These are phyloP conservation scores for Coemansia sp. DNA, from an alignment of 192 early-diverging fungal species.

Conservation along the genomic window DNA sequence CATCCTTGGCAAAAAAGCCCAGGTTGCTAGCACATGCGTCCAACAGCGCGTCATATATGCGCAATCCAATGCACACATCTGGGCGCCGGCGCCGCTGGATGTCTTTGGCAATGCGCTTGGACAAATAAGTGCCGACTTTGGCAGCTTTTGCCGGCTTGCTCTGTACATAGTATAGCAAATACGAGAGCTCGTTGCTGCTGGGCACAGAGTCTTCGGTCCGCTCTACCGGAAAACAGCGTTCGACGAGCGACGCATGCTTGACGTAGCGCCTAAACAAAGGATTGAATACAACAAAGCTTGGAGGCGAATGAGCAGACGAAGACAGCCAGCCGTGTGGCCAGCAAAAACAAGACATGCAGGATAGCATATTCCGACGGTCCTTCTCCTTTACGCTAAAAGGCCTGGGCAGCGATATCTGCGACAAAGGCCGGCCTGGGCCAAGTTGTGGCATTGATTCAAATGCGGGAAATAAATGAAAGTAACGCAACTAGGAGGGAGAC, in stretches of 20 bases:
- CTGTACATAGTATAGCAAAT: conserved; percentile 83
- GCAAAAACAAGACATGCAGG: conserved; percentile 19
- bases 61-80: conserved; percentile 71
- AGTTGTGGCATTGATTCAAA: no score
- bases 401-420: no score
- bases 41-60: conserved; percentile 73
- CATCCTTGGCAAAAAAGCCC: conserved; percentile 77
- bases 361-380: background rate
- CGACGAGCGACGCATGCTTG: conserved; percentile 75
- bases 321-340: conserved; percentile 9
- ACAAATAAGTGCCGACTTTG: conserved; percentile 83
- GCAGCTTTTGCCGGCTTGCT: conserved; percentile 85
- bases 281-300: conserved; percentile 33
- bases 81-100: conserved; percentile 57
- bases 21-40: conserved; percentile 68
- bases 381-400: no score
- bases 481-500: no score
- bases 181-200: conserved; percentile 77
- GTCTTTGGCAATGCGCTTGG: conserved; percentile 67
- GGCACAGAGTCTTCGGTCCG: conserved; percentile 49
- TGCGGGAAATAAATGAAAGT: no score
- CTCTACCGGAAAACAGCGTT: conserved; percentile 68
- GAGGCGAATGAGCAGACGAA: conserved; percentile 23
- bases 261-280: conserved; percentile 58
- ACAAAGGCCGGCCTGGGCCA: no score